A percentile compares a stretch with the other conserved stretches of the same genome.
These are phyloP conservation scores for Leccinum uliginosum DNA, from an alignment of 768 basidiomycete genomes.

Conservation along the genomic window DNA sequence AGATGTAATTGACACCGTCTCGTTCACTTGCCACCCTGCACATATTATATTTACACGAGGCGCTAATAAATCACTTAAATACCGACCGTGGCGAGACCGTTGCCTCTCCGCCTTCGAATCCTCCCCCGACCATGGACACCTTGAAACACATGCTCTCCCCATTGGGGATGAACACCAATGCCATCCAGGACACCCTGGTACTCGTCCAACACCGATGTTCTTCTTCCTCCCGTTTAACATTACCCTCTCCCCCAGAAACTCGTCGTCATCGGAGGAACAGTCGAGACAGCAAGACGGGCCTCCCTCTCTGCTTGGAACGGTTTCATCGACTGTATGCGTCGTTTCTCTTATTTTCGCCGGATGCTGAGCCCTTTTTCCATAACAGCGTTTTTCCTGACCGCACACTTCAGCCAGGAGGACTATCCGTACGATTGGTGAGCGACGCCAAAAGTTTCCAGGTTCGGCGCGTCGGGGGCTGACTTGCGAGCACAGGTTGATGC, in stretches of 20 bases:
- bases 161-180: slow-evolving; percentile 58
- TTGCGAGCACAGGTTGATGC: slow-evolving; percentile 61
- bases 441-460: neutral
- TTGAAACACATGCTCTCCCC: slow-evolving; percentile 71
- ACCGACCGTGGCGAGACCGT: slow-evolving; percentile 31
- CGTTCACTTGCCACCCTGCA: slow-evolving; percentile 26
- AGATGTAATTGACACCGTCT: slow-evolving; percentile 29
- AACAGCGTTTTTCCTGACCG: slow-evolving; percentile 82
- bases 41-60: slow-evolving; percentile 31
- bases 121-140: slow-evolving; percentile 53
- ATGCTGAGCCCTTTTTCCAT: slow-evolving; percentile 8
- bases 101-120: slow-evolving; percentile 26
- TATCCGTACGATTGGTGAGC: slow-evolving; percentile 81
- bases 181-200: slow-evolving; percentile 79
- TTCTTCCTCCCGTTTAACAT: neutral
- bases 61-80: slow-evolving; percentile 33
- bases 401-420: slow-evolving; percentile 84
- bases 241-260: slow-evolving; percentile 55
- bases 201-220: slow-evolving; percentile 13
- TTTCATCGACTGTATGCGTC: slow-evolving; percentile 69
- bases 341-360: neutral
- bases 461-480: neutral
- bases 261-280: slow-evolving; percentile 85
- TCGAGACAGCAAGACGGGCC: slow-evolving; percentile 78
- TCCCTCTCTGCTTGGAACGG: slow-evolving; percentile 87